Evolutionary conservation across 306 rosid species (phyloP).

Genomic region (Pyrus pyrifolia): DNA sequence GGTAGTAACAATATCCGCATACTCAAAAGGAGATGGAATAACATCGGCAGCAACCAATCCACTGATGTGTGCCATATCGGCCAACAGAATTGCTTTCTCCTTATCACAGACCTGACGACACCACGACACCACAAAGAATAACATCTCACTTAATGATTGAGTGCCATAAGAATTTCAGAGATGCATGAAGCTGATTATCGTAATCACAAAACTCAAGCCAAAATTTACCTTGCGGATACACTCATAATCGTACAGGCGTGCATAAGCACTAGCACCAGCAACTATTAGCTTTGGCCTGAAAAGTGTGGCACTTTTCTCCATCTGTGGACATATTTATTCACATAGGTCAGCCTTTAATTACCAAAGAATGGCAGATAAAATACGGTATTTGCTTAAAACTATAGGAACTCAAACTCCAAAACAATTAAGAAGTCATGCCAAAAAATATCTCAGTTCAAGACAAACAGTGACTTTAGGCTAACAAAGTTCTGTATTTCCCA

Average conservation of each 20-base stretch:
- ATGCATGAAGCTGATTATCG: not conserved
- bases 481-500: not conserved
- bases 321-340: slow-evolving; percentile 14
- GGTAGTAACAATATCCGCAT: slow-evolving; percentile 71
- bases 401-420: not conserved
- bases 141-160: not conserved
- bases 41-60: slow-evolving; percentile 47
- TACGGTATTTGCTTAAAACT: not conserved
- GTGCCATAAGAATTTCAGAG: not conserved
- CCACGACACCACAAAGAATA: not conserved
- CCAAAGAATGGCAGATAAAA: not conserved
- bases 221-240: slow-evolving; percentile 35
- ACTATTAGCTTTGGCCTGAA: slow-evolving; percentile 43
- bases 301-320: slow-evolving; percentile 39
- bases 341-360: not conserved
- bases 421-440: not conserved
- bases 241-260: slow-evolving; percentile 39
- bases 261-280: slow-evolving; percentile 53
- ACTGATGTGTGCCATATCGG: slow-evolving; percentile 47
- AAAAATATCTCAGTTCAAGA: not conserved
- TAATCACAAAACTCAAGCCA: not conserved
- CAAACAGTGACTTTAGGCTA: not conserved
- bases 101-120: slow-evolving; percentile 37
- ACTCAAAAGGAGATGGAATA: slow-evolving; percentile 45
- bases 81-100: slow-evolving; percentile 43